phyloP scores from a whole-genome alignment of 306 rosid species.

The Lupinus albus region DNA sequence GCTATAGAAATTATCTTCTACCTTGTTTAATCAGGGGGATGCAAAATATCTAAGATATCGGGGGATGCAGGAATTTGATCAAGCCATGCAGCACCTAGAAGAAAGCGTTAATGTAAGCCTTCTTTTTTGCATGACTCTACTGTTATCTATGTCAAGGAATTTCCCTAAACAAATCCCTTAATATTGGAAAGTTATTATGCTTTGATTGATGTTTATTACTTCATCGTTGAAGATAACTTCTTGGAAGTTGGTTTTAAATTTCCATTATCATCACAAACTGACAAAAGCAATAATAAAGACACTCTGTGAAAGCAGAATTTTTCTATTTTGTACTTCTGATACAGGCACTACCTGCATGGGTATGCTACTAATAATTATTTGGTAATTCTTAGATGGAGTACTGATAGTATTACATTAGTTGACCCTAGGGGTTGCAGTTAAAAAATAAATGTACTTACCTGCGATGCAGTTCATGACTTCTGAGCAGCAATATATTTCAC shows the following conservation, averaged over 20 bases:
- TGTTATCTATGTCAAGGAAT: constrained; percentile 24
- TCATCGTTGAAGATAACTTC: constrained; percentile 26
- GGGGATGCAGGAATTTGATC: constrained; percentile 97
- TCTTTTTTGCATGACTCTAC: constrained; percentile 8
- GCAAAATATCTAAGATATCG: constrained; percentile 75
- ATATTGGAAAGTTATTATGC: constrained; percentile 18
- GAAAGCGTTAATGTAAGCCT: constrained; percentile 78
- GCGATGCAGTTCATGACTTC: constrained; percentile 91
- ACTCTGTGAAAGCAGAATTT: constrained; percentile 6
- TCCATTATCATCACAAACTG: background rate
- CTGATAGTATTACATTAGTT: constrained; percentile 1
- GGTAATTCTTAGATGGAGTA: constrained; percentile 1
- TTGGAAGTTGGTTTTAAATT: constrained; percentile 21
- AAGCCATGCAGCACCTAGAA: constrained; percentile 95
- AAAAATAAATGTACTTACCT: constrained; percentile 39
- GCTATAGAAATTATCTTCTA: constrained; percentile 27
- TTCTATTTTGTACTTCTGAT: constrained; percentile 10
- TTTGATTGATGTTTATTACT: constrained; percentile 27
- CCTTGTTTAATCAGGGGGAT: constrained; percentile 70
- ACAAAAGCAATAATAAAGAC: background rate
- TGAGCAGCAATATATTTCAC: constrained; percentile 81
- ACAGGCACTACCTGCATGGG: constrained; percentile 23
- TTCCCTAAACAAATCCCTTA: constrained; percentile 8
- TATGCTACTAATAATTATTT: background rate
- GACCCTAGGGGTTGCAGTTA: constrained; percentile 8